A percentile compares a stretch with the other conserved stretches of the same genome.
Evolutionary conservation across 768 basidiomycete species (phyloP).

Genomic region (Tricholoma terreum): DNA sequence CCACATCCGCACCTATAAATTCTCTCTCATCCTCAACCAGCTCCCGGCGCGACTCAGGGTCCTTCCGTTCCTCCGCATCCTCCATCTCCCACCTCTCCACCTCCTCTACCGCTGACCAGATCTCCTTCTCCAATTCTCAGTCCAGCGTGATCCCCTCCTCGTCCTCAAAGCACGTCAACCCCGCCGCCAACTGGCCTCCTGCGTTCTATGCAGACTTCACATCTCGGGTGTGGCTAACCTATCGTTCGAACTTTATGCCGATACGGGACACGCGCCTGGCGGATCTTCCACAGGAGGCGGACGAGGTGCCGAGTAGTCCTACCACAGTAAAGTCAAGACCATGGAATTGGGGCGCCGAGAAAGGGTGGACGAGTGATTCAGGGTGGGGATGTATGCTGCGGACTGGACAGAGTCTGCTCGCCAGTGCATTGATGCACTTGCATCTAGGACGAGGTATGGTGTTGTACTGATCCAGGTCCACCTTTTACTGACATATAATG

Average conservation of each 20-base stretch:
- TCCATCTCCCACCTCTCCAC: constrained; percentile 22
- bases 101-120: constrained; percentile 22
- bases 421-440: constrained; percentile 70
- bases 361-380: constrained; percentile 79
- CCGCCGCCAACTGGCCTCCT: constrained; percentile 66
- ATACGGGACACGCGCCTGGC: constrained; percentile 60
- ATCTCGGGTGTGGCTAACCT: constrained; percentile 87
- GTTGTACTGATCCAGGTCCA: neutral
- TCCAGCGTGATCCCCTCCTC: constrained; percentile 13
- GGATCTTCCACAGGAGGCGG: constrained; percentile 26
- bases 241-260: constrained; percentile 82
- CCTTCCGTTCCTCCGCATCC: constrained; percentile 43
- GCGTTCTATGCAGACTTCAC: constrained; percentile 88
- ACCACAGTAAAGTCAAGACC: constrained; percentile 43
- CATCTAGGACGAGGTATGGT: constrained; percentile 52
- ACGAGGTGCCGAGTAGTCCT: constrained; percentile 26
- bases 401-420: constrained; percentile 81
- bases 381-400: constrained; percentile 94
- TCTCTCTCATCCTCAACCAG: constrained; percentile 12
- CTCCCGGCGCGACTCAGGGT: constrained; percentile 26
- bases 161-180: constrained; percentile 24
- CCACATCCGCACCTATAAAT: neutral
- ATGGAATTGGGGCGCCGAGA: constrained; percentile 73
- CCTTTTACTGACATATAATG: neutral
- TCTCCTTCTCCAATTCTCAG: constrained; percentile 21